Evolutionary conservation across 148 eudicot species (phyloP).

Genomic region (Hydrangea macrophylla): DNA sequence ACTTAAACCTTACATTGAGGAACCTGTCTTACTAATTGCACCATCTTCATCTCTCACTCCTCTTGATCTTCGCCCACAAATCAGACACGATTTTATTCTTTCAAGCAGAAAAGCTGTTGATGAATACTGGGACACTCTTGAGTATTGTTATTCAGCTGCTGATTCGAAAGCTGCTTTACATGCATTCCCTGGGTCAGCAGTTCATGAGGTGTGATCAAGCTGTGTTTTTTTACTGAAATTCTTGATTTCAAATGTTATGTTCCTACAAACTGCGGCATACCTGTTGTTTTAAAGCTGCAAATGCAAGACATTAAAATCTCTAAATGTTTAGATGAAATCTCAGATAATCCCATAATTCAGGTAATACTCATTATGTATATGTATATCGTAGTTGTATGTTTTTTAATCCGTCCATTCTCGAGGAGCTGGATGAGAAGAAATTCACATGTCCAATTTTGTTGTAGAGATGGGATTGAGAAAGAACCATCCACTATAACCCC

Average conservation of each 20-base stretch:
- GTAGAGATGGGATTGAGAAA: too few species aligned
- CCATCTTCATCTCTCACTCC: slow-evolving; percentile 39
- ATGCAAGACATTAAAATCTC: too few species aligned
- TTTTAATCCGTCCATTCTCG: too few species aligned
- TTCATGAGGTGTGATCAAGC: slow-evolving; percentile 55
- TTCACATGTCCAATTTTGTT: too few species aligned
- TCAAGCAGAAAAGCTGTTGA: slow-evolving; percentile 76
- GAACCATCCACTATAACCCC: too few species aligned
- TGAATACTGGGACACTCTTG: slow-evolving; percentile 93
- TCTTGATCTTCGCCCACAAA: slow-evolving; percentile 80
- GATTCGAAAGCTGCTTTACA: slow-evolving; percentile 76
- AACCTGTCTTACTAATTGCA: slow-evolving; percentile 54
- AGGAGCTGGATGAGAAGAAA: too few species aligned
- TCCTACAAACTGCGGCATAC: background rate
- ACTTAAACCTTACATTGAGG: slow-evolving; percentile 92
- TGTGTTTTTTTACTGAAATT: background rate
- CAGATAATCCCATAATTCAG: too few species aligned
- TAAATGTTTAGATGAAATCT: too few species aligned
- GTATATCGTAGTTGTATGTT: too few species aligned
- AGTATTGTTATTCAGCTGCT: slow-evolving; percentile 91
- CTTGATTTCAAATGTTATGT: slow-evolving; percentile 4
- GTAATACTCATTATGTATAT: too few species aligned
- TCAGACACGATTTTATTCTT: slow-evolving; percentile 88
- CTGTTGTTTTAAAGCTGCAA: background rate
- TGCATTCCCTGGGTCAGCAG: slow-evolving; percentile 93